These are phyloP conservation scores for Ceriops decandra DNA, from an alignment of 345 rosid species.

Conservation along the genomic window DNA sequence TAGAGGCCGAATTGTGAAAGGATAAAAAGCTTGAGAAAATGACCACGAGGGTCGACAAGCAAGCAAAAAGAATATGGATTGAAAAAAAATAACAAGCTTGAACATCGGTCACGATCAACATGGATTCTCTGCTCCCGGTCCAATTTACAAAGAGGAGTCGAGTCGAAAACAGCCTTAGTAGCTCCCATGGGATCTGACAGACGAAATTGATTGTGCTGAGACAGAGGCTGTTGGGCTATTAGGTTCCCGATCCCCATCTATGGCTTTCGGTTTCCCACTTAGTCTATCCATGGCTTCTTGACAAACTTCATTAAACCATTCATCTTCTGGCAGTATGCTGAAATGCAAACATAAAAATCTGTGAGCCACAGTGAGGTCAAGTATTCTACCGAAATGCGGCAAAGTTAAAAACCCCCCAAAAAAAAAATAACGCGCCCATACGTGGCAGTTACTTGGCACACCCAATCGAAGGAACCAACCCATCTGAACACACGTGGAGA, in stretches of 20 bases:
- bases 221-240: slow-evolving; percentile 97
- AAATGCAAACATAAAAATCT: not conserved
- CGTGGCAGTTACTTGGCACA: not conserved
- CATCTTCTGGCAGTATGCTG: slow-evolving; percentile 89
- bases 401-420: no score
- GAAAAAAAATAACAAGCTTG: slow-evolving; percentile 6
- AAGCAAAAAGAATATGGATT: not conserved
- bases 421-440: not conserved
- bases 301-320: slow-evolving; percentile 83
- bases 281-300: slow-evolving; percentile 76
- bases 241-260: slow-evolving; percentile 68
- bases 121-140: slow-evolving; percentile 17
- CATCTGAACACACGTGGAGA: no score
- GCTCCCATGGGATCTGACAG: slow-evolving; percentile 89
- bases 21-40: not conserved
- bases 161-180: slow-evolving; percentile 28
- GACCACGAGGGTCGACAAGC: no score
- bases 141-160: slow-evolving; percentile 33
- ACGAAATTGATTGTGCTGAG: slow-evolving; percentile 94
- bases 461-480: not conserved
- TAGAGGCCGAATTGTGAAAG: not conserved
- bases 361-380: slow-evolving; percentile 8
- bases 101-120: slow-evolving; percentile 14
- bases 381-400: not conserved
- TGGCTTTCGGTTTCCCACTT: slow-evolving; percentile 76